Conservation (phyloP, 179 eudicot genomes). For the Carnegiea gigantea region DNA sequence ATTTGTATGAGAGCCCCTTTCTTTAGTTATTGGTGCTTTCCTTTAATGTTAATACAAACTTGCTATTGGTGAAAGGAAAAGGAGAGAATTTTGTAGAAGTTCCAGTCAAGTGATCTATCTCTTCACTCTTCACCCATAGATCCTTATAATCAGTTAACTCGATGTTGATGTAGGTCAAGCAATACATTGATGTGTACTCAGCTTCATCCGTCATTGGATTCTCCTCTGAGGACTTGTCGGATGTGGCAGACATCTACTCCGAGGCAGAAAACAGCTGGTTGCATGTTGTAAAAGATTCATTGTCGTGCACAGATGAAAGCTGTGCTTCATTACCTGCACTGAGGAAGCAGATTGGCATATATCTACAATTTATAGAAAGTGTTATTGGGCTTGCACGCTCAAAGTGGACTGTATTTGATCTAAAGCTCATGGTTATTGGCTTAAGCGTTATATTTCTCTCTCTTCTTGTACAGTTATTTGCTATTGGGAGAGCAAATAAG, state of each 20-base stretch:
- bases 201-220: constrained; percentile 90
- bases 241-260: constrained; percentile 57
- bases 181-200: constrained; percentile 90
- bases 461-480: constrained; percentile 54
- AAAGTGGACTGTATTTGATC: constrained; percentile 91
- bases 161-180: constrained; percentile 64
- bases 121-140: neutral
- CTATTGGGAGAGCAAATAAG: constrained; percentile 51
- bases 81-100: neutral
- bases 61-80: neutral
- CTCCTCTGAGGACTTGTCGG: constrained; percentile 74
- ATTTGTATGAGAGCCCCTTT: neutral
- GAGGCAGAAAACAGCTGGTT: constrained; percentile 63
- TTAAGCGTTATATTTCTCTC: constrained; percentile 60
- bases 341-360: constrained; percentile 60
- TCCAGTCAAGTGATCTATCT: neutral
- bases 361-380: constrained; percentile 61
- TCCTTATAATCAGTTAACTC: constrained; percentile 7
- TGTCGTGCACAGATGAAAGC: constrained; percentile 34
- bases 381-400: constrained; percentile 92
- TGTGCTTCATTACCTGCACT: constrained; percentile 39
- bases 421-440: constrained; percentile 72
- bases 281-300: constrained; percentile 35
- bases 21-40: neutral
- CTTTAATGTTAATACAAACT: neutral